Percentiles rank a stretch among this genome's conserved stretches.
Evolutionary conservation across 2,329 filamentous ascomycete species (phyloP).

Genomic region (Aspergillus sp.): DNA sequence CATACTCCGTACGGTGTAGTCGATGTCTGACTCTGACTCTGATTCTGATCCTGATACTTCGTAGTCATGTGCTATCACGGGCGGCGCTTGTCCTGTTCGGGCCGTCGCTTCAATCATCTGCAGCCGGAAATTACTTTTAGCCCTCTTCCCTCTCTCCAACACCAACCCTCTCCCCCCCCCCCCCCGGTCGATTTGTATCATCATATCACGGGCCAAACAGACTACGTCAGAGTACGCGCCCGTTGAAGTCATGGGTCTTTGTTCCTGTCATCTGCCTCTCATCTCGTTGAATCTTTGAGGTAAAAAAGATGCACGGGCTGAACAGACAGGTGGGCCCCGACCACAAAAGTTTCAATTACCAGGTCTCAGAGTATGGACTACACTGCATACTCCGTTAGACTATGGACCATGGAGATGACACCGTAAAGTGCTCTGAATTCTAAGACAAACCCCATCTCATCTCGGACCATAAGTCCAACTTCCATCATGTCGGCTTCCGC

Average conservation of each 20-base stretch:
- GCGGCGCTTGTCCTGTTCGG: slow-evolving; percentile 4
- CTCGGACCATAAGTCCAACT: not conserved
- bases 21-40: not conserved
- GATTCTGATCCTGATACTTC: not conserved
- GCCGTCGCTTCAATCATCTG: not conserved
- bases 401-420: not conserved
- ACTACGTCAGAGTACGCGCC: not conserved
- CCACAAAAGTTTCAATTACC: not conserved
- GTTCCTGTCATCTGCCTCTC: not conserved
- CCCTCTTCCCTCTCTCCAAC: not conserved
- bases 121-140: not conserved
- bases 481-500: not conserved
- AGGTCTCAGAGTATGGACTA: not conserved
- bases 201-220: not conserved
- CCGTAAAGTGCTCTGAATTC: not conserved
- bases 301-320: not conserved
- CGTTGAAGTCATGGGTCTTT: not conserved
- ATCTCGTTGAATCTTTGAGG: not conserved
- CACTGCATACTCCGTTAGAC: not conserved
- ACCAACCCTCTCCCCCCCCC: not conserved
- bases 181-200: not conserved
- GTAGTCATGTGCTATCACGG: slow-evolving; percentile 4
- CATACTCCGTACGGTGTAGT: not conserved
- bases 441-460: not conserved
- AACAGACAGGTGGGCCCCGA: not conserved